Evolutionary conservation across 768 basidiomycete genomes (phyloP).

Genomic region (Gloeostereum incarnatum): DNA sequence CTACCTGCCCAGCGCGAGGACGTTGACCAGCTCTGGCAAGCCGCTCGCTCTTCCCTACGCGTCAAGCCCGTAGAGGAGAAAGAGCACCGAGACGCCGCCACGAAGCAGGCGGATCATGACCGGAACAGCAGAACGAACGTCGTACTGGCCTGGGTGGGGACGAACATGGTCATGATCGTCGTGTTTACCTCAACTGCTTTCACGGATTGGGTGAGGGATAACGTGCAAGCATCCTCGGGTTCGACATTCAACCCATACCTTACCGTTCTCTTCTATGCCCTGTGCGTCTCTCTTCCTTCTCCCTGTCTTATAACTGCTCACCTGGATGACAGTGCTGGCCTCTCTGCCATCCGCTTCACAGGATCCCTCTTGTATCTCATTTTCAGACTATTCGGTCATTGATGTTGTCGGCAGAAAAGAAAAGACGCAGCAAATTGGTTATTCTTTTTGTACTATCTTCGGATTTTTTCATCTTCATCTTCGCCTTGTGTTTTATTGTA

Average conservation of each 20-base stretch:
- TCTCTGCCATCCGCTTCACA: slow-evolving; percentile 73
- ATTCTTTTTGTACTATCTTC: too few relatives aligned
- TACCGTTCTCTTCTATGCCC: slow-evolving; percentile 64
- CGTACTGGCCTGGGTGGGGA: slow-evolving; percentile 74
- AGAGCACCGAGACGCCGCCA: slow-evolving; percentile 78
- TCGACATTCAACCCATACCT: slow-evolving; percentile 84
- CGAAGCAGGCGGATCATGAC: slow-evolving; percentile 84
- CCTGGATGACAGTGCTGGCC: slow-evolving; percentile 44
- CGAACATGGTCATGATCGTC: slow-evolving; percentile 77
- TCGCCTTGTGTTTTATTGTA: too few relatives aligned
- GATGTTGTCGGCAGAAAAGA: too few relatives aligned
- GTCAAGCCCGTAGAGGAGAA: slow-evolving; percentile 63
- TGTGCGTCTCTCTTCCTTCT: slow-evolving; percentile 22
- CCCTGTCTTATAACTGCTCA: slow-evolving; percentile 1
- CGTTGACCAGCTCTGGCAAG: slow-evolving; percentile 80
- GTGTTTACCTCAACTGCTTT: slow-evolving; percentile 75
- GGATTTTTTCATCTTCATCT: too few relatives aligned
- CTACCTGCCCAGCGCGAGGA: slow-evolving; percentile 77
- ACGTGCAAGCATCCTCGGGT: slow-evolving; percentile 39
- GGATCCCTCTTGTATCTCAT: slow-evolving; percentile 76
- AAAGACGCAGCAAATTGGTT: too few relatives aligned
- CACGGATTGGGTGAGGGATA: slow-evolving; percentile 56
- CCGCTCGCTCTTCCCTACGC: slow-evolving; percentile 62
- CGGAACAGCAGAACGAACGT: slow-evolving; percentile 81
- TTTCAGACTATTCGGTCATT: slow-evolving; percentile 54